Evolutionary conservation across 441 rosid genomes (phyloP).

Genomic region (Macaranga tanarius): DNA sequence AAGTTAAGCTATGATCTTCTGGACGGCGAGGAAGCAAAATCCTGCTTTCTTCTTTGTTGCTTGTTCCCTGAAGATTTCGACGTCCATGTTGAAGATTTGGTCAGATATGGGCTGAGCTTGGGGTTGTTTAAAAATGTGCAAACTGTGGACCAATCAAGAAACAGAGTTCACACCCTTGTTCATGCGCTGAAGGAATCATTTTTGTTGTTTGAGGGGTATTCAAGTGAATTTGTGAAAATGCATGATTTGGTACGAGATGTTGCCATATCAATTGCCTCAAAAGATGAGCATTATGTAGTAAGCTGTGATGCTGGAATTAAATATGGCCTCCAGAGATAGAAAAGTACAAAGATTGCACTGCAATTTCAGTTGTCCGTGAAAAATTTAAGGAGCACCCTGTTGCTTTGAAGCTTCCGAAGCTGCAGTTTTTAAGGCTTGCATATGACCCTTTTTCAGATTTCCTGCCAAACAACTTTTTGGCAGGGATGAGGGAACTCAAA

Average conservation of each 20-base stretch:
- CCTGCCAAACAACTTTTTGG: not conserved
- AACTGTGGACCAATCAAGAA: not conserved
- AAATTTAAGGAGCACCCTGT: not conserved
- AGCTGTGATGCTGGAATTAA: not conserved
- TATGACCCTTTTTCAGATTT: too few species aligned
- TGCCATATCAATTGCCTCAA: not conserved
- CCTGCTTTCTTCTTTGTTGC: slow-evolving; percentile 25
- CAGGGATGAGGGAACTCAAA: not conserved
- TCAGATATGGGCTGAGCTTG: not conserved
- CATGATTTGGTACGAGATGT: not conserved
- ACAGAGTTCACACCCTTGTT: not conserved
- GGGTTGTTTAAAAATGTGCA: not conserved
- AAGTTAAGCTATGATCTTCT: slow-evolving; percentile 21
- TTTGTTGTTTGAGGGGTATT: not conserved
- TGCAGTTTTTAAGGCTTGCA: not conserved
- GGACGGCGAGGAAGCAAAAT: slow-evolving; percentile 13
- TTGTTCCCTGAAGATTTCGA: slow-evolving; percentile 24
- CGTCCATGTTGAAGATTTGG: slow-evolving; percentile 17
- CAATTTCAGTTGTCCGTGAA: not conserved
- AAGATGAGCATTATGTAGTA: not conserved
- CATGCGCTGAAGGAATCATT: not conserved
- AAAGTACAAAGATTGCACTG: not conserved
- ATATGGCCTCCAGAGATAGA: not conserved
- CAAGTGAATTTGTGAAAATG: not conserved
- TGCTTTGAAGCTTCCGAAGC: slow-evolving; percentile 5